Base-by-base conservation (phyloP, 1,139 yeast species). In the Magnusiomyces paraingens region DNA sequence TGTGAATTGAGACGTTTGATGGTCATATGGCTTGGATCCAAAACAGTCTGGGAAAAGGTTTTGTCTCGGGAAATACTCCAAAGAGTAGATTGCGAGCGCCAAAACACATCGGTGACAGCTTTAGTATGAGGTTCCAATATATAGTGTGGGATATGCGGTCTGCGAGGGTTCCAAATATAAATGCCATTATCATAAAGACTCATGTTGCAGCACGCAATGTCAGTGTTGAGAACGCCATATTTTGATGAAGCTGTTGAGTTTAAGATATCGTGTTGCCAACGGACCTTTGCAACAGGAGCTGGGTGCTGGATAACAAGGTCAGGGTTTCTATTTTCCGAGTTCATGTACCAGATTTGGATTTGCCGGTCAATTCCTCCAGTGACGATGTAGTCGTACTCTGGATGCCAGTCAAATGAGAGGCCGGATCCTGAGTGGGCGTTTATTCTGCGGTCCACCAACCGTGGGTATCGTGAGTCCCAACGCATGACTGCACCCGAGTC, bases 371-470 rank as follows among this genome's bases (percentile, higher is more conserved):
- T 76, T 11, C 99, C 99, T 18, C 98, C 98, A 12, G 96, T 88
- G 1, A 85, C 84, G 17, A 93, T 80, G 62, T 84, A 87, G 60
- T 90, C 96, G 44, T 78, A 71, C 50, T 83, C 85, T 0, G 95
- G 95, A 64, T 91, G 96, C 82, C 96, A 90, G 64, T 88, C 90
- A 10, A 93, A 70, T 1, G 95, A 82, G 20, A 91, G 73, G 0
- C 96, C 98, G 1, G 96, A 95, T 0, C 96, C 96, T 1, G 93
- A 80, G 67, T 93, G 99, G 2, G 96, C 94, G 63, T 86, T 88
- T 69, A 94, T 79, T 57, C 86, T 82, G 50, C 83, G 74, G 61
- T 90, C 97, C 14, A 66, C 64, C 15, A 52, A 47, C 11, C 59
- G 57, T 4, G 72, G 66, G 53, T 76, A 77, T 53, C 99, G 76